phyloP scores from a whole-genome alignment of 2,329 filamentous ascomycete species.

The Hymenoscyphus albidus region DNA sequence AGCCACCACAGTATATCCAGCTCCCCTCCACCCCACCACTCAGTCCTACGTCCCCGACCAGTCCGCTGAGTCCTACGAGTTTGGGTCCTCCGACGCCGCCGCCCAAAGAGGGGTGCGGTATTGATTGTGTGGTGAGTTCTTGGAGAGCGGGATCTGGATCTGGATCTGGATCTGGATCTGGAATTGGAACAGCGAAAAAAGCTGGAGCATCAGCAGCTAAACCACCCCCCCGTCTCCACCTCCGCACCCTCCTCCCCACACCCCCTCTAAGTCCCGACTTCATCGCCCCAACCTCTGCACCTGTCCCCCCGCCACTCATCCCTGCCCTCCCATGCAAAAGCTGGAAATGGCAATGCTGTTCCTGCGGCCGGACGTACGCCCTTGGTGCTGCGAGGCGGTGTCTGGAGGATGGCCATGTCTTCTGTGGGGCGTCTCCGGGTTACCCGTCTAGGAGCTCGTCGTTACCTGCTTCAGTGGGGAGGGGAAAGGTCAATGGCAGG shows the following conservation, averaged over 20 bases:
- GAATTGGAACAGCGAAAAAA: background rate
- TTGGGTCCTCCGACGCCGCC: background rate
- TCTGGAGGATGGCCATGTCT: slow-evolving; percentile 31
- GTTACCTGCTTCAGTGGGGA: background rate
- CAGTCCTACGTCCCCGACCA: background rate
- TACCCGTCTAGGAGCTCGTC: background rate
- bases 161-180: too few relatives aligned
- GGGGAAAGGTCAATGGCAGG: too few relatives aligned
- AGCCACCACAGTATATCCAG: background rate
- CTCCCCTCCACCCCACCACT: slow-evolving; percentile 1
- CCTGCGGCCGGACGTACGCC: slow-evolving; percentile 32
- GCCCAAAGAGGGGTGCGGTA: background rate
- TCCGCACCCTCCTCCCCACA: slow-evolving; percentile 25
- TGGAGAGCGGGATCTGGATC: too few relatives aligned
- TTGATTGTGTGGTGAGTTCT: too few relatives aligned
- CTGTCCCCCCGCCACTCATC: too few relatives aligned
- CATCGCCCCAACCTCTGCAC: slow-evolving; percentile 13
- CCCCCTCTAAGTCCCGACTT: slow-evolving; percentile 26
- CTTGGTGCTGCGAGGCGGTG: slow-evolving; percentile 37
- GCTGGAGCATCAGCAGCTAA: background rate
- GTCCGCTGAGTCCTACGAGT: background rate
- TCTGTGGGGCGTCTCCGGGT: slow-evolving; percentile 16
- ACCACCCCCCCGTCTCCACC: slow-evolving; percentile 21
- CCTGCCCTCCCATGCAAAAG: slow-evolving; percentile 17
- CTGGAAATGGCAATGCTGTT: slow-evolving; percentile 39